Base-by-base conservation (phyloP, 139 green algal genomes). In the Chlorella sp. region DNA sequence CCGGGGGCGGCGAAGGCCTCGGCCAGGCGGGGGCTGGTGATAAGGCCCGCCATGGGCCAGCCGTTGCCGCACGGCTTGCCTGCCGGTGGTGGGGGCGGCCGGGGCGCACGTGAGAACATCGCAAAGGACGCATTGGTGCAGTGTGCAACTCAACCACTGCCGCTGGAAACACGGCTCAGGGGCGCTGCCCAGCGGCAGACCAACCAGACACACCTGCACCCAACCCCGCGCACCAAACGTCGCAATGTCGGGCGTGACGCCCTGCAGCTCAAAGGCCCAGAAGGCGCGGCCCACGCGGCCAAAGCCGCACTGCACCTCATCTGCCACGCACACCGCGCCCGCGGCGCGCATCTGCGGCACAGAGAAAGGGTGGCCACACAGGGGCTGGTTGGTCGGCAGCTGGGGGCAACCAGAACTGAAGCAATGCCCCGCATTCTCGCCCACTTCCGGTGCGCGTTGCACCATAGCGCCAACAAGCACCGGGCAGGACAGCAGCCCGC, bases 11-110 rank as follows among this genome's bases (percentile, higher is more conserved):
- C 72, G 72, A 97, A 82, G 34, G 65, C 80, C n/a, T 88, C 85
- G 1, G 95, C 96, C 56, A 99, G 94, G 83, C 96, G 92, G 0
- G 88, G 93, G 9, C 93, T 98, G 7, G 96, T 99, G 28, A 98
- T 94, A 76, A 99, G 95, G 17, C 95, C 97, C 7, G 96, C 96
- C 84, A 99, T 90, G 0, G 97, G 97, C 56, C 98, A 88, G 40
- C 97, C 97, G 76, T 99, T 99, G 70, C 97, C 96, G 41, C 98
- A 98, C 73, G 95, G 96, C 91, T 98, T 98, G 76, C 94, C 95
- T 94, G 62, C 19, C 3, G 60, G 13, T 28, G 56, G 24, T 32
- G 41, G 48, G 9, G 24, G 48, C 22, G 4, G 41, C 22, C 40
- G 51, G 40, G 24, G 14, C 9, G 28, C 24, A 13, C 14, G 24